A percentile compares a stretch with the other conserved stretches of the same genome.
phyloP scores from a whole-genome alignment of 2,329 filamentous ascomycete species.

The Phialocephala subalpina region DNA sequence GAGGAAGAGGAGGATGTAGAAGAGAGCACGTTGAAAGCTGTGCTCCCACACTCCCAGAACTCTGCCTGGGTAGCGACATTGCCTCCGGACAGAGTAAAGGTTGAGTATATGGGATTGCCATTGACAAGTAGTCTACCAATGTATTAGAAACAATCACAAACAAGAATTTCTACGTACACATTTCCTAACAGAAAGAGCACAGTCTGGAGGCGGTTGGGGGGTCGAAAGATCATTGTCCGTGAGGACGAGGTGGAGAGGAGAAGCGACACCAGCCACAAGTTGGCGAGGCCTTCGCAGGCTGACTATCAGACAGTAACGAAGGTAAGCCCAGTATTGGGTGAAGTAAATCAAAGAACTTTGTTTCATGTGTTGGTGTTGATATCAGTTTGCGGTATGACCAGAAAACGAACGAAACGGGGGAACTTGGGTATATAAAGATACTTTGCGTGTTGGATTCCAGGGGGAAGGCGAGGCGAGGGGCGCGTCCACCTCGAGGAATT shows the following conservation, averaged over 20 bases:
- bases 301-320: neutral
- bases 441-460: neutral
- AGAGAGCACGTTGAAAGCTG: neutral
- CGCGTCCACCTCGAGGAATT: conserved; percentile 8
- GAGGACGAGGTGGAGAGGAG: neutral
- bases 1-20: neutral
- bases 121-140: neutral
- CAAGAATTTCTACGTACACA: neutral
- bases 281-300: conserved; percentile 6
- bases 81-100: conserved; percentile 4
- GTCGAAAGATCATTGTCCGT: conserved; percentile 1
- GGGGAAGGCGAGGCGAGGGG: neutral
- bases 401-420: neutral
- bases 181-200: conserved; percentile 3
- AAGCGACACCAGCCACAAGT: conserved; percentile 7
- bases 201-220: neutral
- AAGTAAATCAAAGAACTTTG: neutral
- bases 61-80: neutral
- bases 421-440: neutral
- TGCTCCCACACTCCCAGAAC: conserved; percentile 1
- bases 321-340: neutral
- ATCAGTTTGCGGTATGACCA: conserved; percentile 10
- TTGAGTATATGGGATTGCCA: neutral
- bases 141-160: neutral
- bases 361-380: neutral